These are phyloP conservation scores for Circinella umbellata DNA, from an alignment of 371 early-diverging fungal genomes.

Conservation along the genomic window DNA sequence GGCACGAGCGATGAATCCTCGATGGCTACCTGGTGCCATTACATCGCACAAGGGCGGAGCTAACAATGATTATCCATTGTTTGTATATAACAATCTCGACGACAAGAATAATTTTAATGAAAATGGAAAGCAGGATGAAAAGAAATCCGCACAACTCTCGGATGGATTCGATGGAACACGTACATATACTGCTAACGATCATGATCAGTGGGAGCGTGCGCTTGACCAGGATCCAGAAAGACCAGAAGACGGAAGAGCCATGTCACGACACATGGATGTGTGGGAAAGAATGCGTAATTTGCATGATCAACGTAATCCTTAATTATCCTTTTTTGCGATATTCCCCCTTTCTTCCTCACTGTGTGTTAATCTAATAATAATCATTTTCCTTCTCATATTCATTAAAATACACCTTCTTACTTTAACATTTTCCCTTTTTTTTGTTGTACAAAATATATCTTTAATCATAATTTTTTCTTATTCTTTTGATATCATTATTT, in stretches of 20 bases:
- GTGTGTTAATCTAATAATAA: not conserved
- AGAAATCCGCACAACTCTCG: slow-evolving; percentile 1
- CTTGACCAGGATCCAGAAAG: slow-evolving; percentile 26
- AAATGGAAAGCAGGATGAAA: slow-evolving; percentile 15
- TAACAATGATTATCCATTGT: slow-evolving; percentile 42
- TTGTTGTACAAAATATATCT: slow-evolving; percentile 1
- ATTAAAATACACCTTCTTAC: not conserved
- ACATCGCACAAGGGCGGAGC: slow-evolving; percentile 21
- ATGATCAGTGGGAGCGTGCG: slow-evolving; percentile 45
- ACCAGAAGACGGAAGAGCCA: slow-evolving; percentile 25
- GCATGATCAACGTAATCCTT: slow-evolving; percentile 18
- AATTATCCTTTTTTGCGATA: not conserved
- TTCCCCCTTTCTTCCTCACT: not conserved
- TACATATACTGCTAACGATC: slow-evolving; percentile 51
- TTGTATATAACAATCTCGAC: slow-evolving; percentile 40
- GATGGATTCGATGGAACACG: slow-evolving; percentile 15
- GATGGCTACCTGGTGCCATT: slow-evolving; percentile 42
- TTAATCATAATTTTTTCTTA: slow-evolving; percentile 2
- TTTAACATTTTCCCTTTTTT: not conserved
- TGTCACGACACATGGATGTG: slow-evolving; percentile 38
- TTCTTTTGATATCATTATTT: not conserved
- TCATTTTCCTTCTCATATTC: not conserved
- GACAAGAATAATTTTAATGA: slow-evolving; percentile 4
- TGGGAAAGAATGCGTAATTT: slow-evolving; percentile 47
- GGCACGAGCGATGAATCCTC: slow-evolving; percentile 36